Evolutionary conservation across 805 yeast genomes (phyloP).

Genomic region (Yarrowia divulgata): DNA sequence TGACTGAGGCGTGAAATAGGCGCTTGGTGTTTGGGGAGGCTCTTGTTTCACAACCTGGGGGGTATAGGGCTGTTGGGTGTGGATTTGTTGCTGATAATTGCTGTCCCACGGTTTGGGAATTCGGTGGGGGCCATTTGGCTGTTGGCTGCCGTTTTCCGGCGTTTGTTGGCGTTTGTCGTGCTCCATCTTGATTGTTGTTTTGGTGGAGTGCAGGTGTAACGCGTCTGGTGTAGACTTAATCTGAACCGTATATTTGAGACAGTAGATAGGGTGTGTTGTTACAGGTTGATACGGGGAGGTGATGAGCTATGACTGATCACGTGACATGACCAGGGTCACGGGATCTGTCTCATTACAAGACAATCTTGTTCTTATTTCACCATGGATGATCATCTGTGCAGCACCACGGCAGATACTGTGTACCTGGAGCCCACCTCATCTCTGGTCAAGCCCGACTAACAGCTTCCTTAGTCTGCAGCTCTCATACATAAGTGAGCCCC

Average conservation of each 20-base stretch:
- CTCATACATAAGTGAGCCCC: not conserved
- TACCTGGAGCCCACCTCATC: constrained; percentile 14
- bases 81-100: not conserved
- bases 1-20: constrained; percentile 7
- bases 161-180: not conserved
- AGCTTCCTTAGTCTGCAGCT: not conserved
- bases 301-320: not conserved
- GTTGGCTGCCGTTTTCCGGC: constrained; percentile 14
- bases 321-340: not conserved
- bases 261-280: not conserved
- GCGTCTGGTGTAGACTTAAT: constrained; percentile 27
- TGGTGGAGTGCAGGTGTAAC: constrained; percentile 36
- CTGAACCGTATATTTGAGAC: constrained; percentile 24
- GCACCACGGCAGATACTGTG: not conserved
- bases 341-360: too few species aligned
- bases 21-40: not conserved
- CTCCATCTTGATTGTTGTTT: constrained; percentile 24
- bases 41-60: constrained; percentile 24
- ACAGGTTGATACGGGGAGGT: not conserved
- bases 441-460: not conserved
- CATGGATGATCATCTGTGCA: too few species aligned
- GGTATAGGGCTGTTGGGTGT: constrained; percentile 6
- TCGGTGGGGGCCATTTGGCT: not conserved
- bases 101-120: constrained; percentile 13
- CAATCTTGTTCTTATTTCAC: too few species aligned